A percentile compares a stretch with the other conserved stretches of the same genome.
These are phyloP conservation scores for Sporothrix inflata DNA, from an alignment of 2,329 filamentous ascomycete genomes.

Conservation along the genomic window DNA sequence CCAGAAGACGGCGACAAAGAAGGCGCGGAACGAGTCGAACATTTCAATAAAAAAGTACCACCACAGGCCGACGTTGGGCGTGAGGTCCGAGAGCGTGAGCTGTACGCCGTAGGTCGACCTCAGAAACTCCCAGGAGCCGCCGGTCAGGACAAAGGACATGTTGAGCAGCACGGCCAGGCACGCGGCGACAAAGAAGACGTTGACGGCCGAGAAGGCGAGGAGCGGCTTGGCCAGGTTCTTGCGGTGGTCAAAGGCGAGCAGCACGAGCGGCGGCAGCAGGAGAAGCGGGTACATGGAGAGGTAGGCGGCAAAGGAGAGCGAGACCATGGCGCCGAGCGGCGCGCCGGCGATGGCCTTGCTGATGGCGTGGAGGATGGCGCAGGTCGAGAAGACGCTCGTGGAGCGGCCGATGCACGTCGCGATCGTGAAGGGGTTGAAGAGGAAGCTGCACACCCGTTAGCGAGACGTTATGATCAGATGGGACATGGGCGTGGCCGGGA, in stretches of 20 bases:
- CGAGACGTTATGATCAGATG: neutral
- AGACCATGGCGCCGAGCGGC: slow-evolving; percentile 76
- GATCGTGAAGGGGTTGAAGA: slow-evolving; percentile 94
- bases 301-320: slow-evolving; percentile 85
- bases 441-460: slow-evolving; percentile 60
- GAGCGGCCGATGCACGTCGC: slow-evolving; percentile 88
- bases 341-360: slow-evolving; percentile 77
- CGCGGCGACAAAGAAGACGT: slow-evolving; percentile 56
- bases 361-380: slow-evolving; percentile 82
- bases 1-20: slow-evolving; percentile 98
- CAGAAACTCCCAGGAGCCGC: slow-evolving; percentile 84
- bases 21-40: slow-evolving; percentile 96
- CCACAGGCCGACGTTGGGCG: slow-evolving; percentile 94
- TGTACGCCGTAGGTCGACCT: slow-evolving; percentile 90
- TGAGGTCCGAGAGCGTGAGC: slow-evolving; percentile 85
- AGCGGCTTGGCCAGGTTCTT: slow-evolving; percentile 39
- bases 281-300: slow-evolving; percentile 89
- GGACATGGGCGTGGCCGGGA: neutral
- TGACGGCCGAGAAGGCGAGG: slow-evolving; percentile 57
- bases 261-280: slow-evolving; percentile 77
- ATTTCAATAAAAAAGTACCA: slow-evolving; percentile 99
- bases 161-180: slow-evolving; percentile 66
- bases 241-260: slow-evolving; percentile 75
- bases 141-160: slow-evolving; percentile 74
- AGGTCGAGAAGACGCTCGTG: slow-evolving; percentile 85